Evolutionary conservation across 495 filamentous ascomycete genomes (phyloP), one percentile per base, ranked within the genome.

Genomic region (Podospora tetraspora): DNA sequence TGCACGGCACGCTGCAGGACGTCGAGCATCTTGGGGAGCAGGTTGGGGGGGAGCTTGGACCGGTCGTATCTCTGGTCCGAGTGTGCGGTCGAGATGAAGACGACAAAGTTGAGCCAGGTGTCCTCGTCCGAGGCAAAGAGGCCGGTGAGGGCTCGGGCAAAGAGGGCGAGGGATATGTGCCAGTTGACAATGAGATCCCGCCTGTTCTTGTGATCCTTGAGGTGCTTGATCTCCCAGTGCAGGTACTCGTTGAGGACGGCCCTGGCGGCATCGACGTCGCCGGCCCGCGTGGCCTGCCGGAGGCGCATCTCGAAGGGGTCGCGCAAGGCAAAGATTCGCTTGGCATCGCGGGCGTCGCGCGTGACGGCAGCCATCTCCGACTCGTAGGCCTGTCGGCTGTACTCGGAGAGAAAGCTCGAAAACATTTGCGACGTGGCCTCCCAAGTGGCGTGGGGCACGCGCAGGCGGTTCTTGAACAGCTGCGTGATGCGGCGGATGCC

Each of bases 371-470:
- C 82, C 92, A 98, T 97, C 66, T 89, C 87, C 16, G 83, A 79
- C 78, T 98, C 94, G 78, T 92, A 97, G 30, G 86, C 84, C 3
- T 81, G 73, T 57, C 88, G 88, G 73, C 91, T 91, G 76, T 94
- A 92, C 5, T 85, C 86, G 30, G 91, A 92, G 19, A 95, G 80
- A 70, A 97, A 96, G 34, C 81, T 85, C 7, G 92, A 96, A 74
- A 93, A 96, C 68, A 82, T 84, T 74, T 93, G 89, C 69, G 91
- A 92, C 7, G 94, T 97, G 68, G 89, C 81, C 34, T 93, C 90
- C 91, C 94, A 97, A 1, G 87, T 88, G 7, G 88, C 84, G 73
- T 99, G 95, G 52, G 94, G 93, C 9, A 87, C 87, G 68, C 86
- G 84, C 7, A 99, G 84, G 24, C 95, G 88, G 69, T 88, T 82